These are phyloP conservation scores for Ganoderma meredithae DNA, from an alignment of 1,284 basidiomycete genomes.

Conservation along the genomic window DNA sequence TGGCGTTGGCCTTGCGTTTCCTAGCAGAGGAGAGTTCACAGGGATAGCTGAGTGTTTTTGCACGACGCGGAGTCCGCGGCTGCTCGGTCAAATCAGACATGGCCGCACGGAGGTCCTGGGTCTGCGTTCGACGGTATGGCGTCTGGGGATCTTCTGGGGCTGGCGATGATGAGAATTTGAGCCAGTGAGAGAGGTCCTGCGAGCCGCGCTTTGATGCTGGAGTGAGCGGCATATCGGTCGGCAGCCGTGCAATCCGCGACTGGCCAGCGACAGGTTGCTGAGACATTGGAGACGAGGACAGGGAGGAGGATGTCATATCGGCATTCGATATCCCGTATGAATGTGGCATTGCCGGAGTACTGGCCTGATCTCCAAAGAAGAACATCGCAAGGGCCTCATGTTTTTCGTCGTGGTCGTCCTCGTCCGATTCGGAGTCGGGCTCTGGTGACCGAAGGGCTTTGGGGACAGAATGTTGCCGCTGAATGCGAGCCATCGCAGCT, in stretches of 20 bases:
- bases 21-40: constrained; percentile 12
- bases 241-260: constrained; percentile 13
- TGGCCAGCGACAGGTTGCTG: constrained; percentile 18
- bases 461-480: constrained; percentile 15
- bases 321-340: constrained; percentile 3
- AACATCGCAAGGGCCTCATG: constrained; percentile 33
- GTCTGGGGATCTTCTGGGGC: constrained; percentile 2
- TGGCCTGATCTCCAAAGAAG: constrained; percentile 32
- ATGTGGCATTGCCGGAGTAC: constrained; percentile 16
- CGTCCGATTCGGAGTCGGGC: constrained; percentile 38
- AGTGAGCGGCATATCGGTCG: constrained; percentile 24
- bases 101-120: not conserved
- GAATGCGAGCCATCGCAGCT: constrained; percentile 33
- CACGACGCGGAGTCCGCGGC: constrained; percentile 14
- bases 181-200: constrained; percentile 26
- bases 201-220: constrained; percentile 27
- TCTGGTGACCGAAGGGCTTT: constrained; percentile 31
- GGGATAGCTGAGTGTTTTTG: constrained; percentile 13
- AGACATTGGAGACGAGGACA: constrained; percentile 6
- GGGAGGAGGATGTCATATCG: constrained; percentile 22
- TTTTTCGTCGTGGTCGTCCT: constrained; percentile 31
- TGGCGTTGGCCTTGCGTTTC: constrained; percentile 19
- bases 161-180: constrained; percentile 20
- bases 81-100: not conserved
- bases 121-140: not conserved